phyloP scores from a whole-genome alignment of 2,329 filamentous ascomycete species.

The Cladobotryum mycophilum region DNA sequence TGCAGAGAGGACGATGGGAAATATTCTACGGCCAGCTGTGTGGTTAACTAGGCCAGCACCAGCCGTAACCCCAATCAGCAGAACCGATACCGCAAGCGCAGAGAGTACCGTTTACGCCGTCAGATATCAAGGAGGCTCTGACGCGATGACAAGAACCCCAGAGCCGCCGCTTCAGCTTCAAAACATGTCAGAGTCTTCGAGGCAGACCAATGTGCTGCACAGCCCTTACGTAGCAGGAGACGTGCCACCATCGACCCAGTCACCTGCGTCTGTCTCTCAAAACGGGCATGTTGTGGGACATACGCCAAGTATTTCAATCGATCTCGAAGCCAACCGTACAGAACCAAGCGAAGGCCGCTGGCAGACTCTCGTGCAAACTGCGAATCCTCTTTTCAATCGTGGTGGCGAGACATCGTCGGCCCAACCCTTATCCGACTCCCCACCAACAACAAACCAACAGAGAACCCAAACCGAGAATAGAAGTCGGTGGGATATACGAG shows the following conservation, averaged over 20 bases:
- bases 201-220: constrained; percentile 28
- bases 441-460: not conserved
- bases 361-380: constrained; percentile 20
- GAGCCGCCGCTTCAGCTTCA: constrained; percentile 28
- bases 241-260: constrained; percentile 16
- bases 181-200: constrained; percentile 26
- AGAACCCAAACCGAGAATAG: constrained; percentile 15
- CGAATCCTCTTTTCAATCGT: not conserved
- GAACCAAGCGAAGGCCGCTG: constrained; percentile 21
- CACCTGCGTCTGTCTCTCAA: constrained; percentile 12
- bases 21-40: constrained; percentile 42
- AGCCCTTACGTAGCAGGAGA: constrained; percentile 23
- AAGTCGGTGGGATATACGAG: constrained; percentile 49
- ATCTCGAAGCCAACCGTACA: constrained; percentile 23
- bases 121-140: constrained; percentile 53
- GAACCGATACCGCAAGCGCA: constrained; percentile 57
- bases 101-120: constrained; percentile 60
- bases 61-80: constrained; percentile 51
- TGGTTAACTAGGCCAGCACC: constrained; percentile 52
- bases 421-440: constrained; percentile 1
- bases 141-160: constrained; percentile 41
- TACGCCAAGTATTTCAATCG: constrained; percentile 13
- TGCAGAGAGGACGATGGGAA: constrained; percentile 23
- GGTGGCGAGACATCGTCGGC: not conserved
- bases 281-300: constrained; percentile 17